Base-by-base conservation (phyloP, 2,329 filamentous ascomycete species). In the Graphiopsis chlorocephala region DNA sequence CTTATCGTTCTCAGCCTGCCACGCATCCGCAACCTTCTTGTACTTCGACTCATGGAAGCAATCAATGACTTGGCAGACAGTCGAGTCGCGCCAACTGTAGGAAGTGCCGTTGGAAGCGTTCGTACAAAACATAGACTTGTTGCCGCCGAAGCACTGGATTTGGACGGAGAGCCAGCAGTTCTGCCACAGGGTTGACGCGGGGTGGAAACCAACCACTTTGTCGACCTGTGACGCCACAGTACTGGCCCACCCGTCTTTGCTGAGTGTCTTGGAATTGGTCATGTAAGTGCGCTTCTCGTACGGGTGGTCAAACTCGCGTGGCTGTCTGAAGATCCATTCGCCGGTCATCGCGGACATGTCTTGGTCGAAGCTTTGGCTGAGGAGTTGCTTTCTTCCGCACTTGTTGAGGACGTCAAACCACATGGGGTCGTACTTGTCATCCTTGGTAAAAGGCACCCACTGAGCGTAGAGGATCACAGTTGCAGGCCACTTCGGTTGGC, bases 381-480 rank as follows among this genome's bases (percentile, higher is more conserved):
- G 58, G 42, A 42, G 59, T 23, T 78, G 75, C 23, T 14, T 4
- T 63, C 70, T 71, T 20, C 68, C 75, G 12, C 74, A 72, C 1
- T 75, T 70, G 11, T 76, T 70, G 12, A 82, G 67, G 28, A 73
- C 72, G 52, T 80, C 70, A 50, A 82, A 82, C 69, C 79, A 81
- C 10, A 72, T 72, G 55, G 78, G 68, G 42, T 71, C 68, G 52
- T 68, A 67, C 52, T 79, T 76, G 65, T 77, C 78, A 59, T 68
- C 70, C 61, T 71, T 70, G 60, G 60, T 71, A 20, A 80, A 75
- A 0, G 81, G 81, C 1, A 81, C 79, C 78, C 80, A 84, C 65
- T 84, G 81, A 4, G 81, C 82, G 48, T 82, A 84, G 12, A 83
- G 75, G 5, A 83, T 70, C 20, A 83, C 81, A 0, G 73, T 70